Conservation (phyloP, 1,139 yeast species). For the Scheffersomyces titani region DNA sequence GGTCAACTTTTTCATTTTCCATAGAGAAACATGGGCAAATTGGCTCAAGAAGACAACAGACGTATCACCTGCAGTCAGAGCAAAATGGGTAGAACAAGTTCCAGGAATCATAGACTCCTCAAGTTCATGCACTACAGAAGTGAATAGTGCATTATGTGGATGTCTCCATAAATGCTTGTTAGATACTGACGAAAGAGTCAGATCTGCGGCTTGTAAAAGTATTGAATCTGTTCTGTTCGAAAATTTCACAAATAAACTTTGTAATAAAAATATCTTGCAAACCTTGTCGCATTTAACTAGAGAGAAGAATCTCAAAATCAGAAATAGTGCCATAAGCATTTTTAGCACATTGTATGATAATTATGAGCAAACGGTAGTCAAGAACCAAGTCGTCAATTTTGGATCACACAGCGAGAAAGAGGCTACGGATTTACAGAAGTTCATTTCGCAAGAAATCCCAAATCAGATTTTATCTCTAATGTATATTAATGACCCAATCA, state of each 20-base stretch:
- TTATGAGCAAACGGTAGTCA: conserved; percentile 19
- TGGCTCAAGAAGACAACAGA: conserved; percentile 81
- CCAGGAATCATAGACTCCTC: conserved; percentile 31
- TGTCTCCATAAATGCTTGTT: conserved; percentile 69
- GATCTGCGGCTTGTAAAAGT: conserved; percentile 60
- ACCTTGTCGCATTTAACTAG: conserved; percentile 65
- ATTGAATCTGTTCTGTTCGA: conserved; percentile 41
- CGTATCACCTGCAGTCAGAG: conserved; percentile 61
- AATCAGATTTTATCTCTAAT: conserved; percentile 64
- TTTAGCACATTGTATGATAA: conserved; percentile 57
- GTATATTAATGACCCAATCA: conserved; percentile 71
- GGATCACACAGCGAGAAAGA: conserved; percentile 30
- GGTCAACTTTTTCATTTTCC: conserved; percentile 60
- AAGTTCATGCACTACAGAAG: conserved; percentile 48
- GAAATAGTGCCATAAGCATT: conserved; percentile 59
- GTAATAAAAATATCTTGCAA: conserved; percentile 48
- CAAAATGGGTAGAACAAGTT: conserved; percentile 67
- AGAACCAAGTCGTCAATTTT: conserved; percentile 26
- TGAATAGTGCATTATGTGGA: conserved; percentile 50
- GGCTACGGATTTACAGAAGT: conserved; percentile 39
- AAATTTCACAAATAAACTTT: conserved; percentile 43
- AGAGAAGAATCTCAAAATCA: conserved; percentile 68
- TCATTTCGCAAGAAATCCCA: conserved; percentile 54
- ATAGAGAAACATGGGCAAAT: conserved; percentile 60
- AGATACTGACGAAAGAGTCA: conserved; percentile 75